Evolutionary conservation across 129 eudicot genomes (phyloP), one percentile per base, ranked within the genome.

Genomic region (Deinandra increscens): DNA sequence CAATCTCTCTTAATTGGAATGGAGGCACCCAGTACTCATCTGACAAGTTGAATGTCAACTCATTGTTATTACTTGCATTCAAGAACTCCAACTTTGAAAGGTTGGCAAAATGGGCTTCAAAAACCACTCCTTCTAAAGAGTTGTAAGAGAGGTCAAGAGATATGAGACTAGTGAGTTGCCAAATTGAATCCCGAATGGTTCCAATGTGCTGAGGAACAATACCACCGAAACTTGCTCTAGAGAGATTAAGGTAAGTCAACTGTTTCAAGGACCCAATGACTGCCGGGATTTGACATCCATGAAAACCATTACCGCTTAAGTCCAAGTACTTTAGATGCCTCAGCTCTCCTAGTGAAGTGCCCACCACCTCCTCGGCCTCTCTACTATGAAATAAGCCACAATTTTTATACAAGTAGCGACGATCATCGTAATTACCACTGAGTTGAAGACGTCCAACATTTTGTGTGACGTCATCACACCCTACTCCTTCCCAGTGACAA

Each of bases 281-380:
- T 3, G 1, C 31, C 1, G 31, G 31, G 31, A 26, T 26, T 3
- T 26, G 31, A 2, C 19, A 0, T n/a, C 19, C 53, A 4, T 46
- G 53, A 46, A 46, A 59, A 31, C 1, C 4, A 29, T 59, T 59
- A 42, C 1, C 5, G 31, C 64, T 59, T 6, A 59, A 31, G 64
- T 59, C 64, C 20, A 59, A 31, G 12, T 59, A 17, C 31, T 59
- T 59, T n/a, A 59, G 64, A 59, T 59, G 38, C 64, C 64, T 59
- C 42, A 29, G 1, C 53, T 46, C 53, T 46, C 9, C 19, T 46
- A 46, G n/a, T 13, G 53, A 46, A 14, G 53, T 14, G 18, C 19
- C 1, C 18, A 46, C n/a, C n/a, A n/a, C n/a, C n/a, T n/a, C n/a
- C n/a, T n/a, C n/a, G n/a, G n/a, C 3, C 53, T 14, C 18, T 0